These are phyloP conservation scores for Biscogniauxia mediterranea DNA, from an alignment of 2,329 filamentous ascomycete genomes.

Conservation along the genomic window DNA sequence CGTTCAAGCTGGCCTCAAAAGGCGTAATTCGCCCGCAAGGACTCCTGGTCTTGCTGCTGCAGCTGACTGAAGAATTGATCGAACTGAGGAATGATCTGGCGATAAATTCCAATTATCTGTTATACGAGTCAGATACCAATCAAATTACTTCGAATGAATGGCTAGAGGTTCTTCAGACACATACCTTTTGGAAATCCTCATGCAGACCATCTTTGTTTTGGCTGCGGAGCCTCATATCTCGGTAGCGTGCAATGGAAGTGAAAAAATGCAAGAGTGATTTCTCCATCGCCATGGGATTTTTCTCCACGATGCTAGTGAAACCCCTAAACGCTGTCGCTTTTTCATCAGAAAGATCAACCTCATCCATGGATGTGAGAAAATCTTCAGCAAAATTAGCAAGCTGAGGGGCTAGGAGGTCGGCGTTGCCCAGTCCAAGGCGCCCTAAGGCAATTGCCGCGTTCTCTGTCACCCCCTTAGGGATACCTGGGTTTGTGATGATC, in stretches of 20 bases:
- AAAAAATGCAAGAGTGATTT: slow-evolving; percentile 81
- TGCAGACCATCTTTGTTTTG: slow-evolving; percentile 65
- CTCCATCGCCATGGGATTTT: slow-evolving; percentile 91
- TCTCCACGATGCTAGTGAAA: slow-evolving; percentile 79
- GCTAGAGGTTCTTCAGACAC: slow-evolving; percentile 23
- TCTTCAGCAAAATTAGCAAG: slow-evolving; percentile 76
- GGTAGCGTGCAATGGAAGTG: slow-evolving; percentile 75
- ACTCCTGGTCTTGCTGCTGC: slow-evolving; percentile 48
- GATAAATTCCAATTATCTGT: slow-evolving; percentile 54
- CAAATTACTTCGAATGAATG: neutral
- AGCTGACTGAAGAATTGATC: slow-evolving; percentile 53
- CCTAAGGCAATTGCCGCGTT: slow-evolving; percentile 94
- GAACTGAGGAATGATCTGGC: slow-evolving; percentile 59
- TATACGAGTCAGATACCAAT: slow-evolving; percentile 9
- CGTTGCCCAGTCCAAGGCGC: slow-evolving; percentile 76
- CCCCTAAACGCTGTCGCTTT: slow-evolving; percentile 92
- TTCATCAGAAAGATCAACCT: slow-evolving; percentile 85
- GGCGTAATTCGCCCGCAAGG: slow-evolving; percentile 47
- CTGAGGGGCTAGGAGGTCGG: slow-evolving; percentile 73
- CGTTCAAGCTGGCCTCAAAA: slow-evolving; percentile 31
- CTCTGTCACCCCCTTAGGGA: slow-evolving; percentile 84
- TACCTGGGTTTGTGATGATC: slow-evolving; percentile 81
- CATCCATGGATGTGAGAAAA: slow-evolving; percentile 78
- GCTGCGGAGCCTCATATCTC: slow-evolving; percentile 59
- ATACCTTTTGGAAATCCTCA: slow-evolving; percentile 73